These are phyloP conservation scores for Hapsidospora chrysogenum DNA, from an alignment of 495 filamentous ascomycete species.

Conservation along the genomic window DNA sequence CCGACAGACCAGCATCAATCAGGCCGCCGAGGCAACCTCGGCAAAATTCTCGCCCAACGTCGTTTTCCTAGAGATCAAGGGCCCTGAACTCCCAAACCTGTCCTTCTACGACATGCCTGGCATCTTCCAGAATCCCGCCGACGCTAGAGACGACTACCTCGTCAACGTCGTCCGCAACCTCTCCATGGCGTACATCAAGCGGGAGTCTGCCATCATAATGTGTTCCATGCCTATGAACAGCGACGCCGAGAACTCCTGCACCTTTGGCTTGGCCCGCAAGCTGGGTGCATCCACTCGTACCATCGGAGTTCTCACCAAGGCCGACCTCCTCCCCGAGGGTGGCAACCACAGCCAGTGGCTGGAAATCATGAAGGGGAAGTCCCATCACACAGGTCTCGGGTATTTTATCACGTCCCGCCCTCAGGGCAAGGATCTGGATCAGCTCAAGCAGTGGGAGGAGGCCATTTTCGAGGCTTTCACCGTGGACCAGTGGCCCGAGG, in stretches of 20 bases:
- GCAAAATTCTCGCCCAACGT: conserved; percentile 67
- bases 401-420: conserved; percentile 43
- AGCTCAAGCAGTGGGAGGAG: conserved; percentile 39
- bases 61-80: conserved; percentile 54
- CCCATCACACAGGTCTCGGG: conserved; percentile 40
- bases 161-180: conserved; percentile 52
- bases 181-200: conserved; percentile 45
- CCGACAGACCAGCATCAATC: conserved; percentile 10
- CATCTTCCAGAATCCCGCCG: conserved; percentile 48
- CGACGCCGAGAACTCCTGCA: conserved; percentile 56
- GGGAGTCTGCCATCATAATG: conserved; percentile 51
- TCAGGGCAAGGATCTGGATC: conserved; percentile 27
- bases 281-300: conserved; percentile 42
- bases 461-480: conserved; percentile 33
- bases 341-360: conserved; percentile 37
- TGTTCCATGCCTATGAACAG: conserved; percentile 59
- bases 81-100: conserved; percentile 47
- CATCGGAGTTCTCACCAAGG: conserved; percentile 68
- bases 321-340: conserved; percentile 40
- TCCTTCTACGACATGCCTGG: conserved; percentile 74
- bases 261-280: conserved; percentile 41
- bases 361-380: conserved; percentile 36
- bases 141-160: conserved; percentile 44
- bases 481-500: conserved; percentile 24
- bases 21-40: conserved; percentile 17